Conservation (phyloP, 352 stramenopile genomes). For the Pythium monospermum region DNA sequence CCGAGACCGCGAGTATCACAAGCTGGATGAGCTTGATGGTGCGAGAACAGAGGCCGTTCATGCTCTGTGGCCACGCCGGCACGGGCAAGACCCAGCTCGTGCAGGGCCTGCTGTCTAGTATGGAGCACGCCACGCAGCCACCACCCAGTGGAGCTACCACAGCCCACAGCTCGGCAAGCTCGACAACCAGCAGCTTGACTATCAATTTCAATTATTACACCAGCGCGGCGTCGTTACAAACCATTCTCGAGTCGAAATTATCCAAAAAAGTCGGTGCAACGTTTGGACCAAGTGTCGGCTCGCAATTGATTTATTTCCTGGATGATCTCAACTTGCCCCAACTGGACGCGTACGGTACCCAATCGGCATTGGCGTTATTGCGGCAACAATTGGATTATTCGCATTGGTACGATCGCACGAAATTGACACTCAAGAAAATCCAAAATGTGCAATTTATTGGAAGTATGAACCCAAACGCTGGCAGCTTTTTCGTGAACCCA, state of each 20-base stretch:
- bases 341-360: constrained; percentile 93
- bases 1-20: constrained; percentile 90
- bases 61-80: constrained; percentile 90
- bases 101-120: constrained; percentile 66
- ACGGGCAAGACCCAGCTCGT: constrained; percentile 94
- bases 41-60: constrained; percentile 87
- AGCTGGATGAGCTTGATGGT: constrained; percentile 95
- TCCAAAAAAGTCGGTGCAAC: constrained; percentile 86
- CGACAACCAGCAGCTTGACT: constrained; percentile 49
- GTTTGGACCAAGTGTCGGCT: constrained; percentile 72
- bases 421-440: constrained; percentile 92
- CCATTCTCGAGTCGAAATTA: constrained; percentile 84
- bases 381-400: constrained; percentile 94
- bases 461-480: constrained; percentile 94
- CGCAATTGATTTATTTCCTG: constrained; percentile 93
- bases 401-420: constrained; percentile 92
- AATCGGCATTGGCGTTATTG: constrained; percentile 91
- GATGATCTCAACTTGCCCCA: constrained; percentile 96
- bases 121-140: constrained; percentile 42
- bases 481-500: constrained; percentile 91
- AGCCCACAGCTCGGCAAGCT: too few relatives aligned
- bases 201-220: constrained; percentile 88
- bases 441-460: constrained; percentile 92
- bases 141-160: too few relatives aligned
- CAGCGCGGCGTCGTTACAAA: constrained; percentile 58